Evolutionary conservation across 2,329 filamentous ascomycete genomes (phyloP).

Genomic region (Pseudogymnoascus sp.): DNA sequence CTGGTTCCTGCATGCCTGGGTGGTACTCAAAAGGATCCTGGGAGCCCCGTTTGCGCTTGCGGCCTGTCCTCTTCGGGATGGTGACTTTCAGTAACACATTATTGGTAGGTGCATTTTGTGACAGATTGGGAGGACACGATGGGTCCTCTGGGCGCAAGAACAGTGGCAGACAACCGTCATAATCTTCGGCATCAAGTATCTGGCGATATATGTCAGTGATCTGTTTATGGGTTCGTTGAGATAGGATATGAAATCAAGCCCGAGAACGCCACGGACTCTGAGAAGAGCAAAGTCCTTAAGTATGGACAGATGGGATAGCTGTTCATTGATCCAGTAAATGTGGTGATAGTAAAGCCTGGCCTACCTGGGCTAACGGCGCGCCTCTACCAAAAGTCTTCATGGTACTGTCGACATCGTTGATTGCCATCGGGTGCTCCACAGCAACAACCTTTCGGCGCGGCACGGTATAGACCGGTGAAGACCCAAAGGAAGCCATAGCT

Average conservation of each 20-base stretch:
- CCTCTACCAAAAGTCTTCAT: conserved; percentile 50
- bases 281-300: background rate
- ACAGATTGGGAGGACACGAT: conserved; percentile 69
- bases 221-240: background rate
- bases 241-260: background rate
- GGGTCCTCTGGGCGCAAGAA: conserved; percentile 74
- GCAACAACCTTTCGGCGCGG: conserved; percentile 47
- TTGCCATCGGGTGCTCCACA: conserved; percentile 60
- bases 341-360: conserved; percentile 13
- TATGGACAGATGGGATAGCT: background rate
- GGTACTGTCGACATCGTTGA: conserved; percentile 57
- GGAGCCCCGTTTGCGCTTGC: conserved; percentile 76
- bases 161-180: conserved; percentile 52
- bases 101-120: conserved; percentile 66
- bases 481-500: background rate
- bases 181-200: conserved; percentile 38
- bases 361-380: conserved; percentile 24
- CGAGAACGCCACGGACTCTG: background rate
- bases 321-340: conserved; percentile 7
- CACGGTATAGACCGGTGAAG: conserved; percentile 41
- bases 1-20: background rate
- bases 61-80: conserved; percentile 77
- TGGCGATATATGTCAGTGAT: conserved; percentile 19
- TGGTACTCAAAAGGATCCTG: conserved; percentile 49
- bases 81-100: conserved; percentile 83